phyloP scores from a whole-genome alignment of 805 yeast genomes.

The Candida patagonica region DNA sequence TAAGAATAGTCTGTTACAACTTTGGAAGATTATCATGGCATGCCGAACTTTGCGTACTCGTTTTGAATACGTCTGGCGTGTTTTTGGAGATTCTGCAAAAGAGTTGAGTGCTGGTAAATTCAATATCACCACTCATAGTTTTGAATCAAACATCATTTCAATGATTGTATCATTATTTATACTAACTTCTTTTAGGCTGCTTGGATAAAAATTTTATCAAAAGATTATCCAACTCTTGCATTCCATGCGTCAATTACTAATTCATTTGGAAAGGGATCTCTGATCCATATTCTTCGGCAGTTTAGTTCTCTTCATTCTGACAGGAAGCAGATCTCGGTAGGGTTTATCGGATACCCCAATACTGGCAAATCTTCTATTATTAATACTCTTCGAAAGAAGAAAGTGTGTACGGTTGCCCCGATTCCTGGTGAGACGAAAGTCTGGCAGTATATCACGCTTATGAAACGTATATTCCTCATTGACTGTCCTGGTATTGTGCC shows the following conservation, averaged over 20 bases:
- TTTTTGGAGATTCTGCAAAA: conserved; percentile 45
- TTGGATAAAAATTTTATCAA: conserved; percentile 93
- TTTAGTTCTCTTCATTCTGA: conserved; percentile 85
- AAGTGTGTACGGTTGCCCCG: conserved; percentile 95
- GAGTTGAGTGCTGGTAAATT: conserved; percentile 62
- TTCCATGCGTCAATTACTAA: conserved; percentile 97
- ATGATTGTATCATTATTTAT: conserved; percentile 3
- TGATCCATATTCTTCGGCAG: conserved; percentile 88
- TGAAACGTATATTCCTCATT: conserved; percentile 90
- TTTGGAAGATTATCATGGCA: conserved; percentile 77
- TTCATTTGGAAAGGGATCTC: conserved; percentile 95
- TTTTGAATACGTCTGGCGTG: conserved; percentile 35
- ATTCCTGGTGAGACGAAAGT: conserved; percentile 98
- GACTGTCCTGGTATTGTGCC: conserved; percentile 99
- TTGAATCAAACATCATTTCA: conserved; percentile 59
- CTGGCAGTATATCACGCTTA: conserved; percentile 96
- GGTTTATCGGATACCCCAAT: conserved; percentile 95
- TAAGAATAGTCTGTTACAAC: conserved; percentile 88
- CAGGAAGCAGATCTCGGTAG: conserved; percentile 93
- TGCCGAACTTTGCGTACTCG: conserved; percentile 37
- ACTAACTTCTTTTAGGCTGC: conserved; percentile 60
- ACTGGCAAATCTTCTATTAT: conserved; percentile 97
- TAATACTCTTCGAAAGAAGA: conserved; percentile 86
- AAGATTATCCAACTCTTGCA: conserved; percentile 88
- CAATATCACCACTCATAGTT: conserved; percentile 63